phyloP scores from a whole-genome alignment of 179 eudicot species.

The Corrigiola litoralis region DNA sequence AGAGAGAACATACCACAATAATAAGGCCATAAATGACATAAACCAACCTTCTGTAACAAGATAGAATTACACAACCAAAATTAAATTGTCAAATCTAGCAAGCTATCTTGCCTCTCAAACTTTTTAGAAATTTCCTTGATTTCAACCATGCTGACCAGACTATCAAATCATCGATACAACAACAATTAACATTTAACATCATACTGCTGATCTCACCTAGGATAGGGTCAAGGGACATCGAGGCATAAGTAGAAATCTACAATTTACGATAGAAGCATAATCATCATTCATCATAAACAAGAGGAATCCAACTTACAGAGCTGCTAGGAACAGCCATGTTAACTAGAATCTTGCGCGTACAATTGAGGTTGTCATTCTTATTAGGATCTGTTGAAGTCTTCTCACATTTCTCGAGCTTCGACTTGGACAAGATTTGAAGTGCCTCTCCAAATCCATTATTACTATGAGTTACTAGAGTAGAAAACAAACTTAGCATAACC shows the following conservation, averaged over 20 bases:
- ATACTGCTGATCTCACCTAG: too few relatives aligned
- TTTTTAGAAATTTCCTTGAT: too few relatives aligned
- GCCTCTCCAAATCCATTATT: conserved; percentile 21
- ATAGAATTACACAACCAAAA: too few relatives aligned
- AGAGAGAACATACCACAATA: too few relatives aligned
- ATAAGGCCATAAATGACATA: too few relatives aligned
- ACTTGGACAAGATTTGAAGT: conserved; percentile 73
- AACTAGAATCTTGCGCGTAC: conserved; percentile 74
- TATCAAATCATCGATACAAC: not conserved
- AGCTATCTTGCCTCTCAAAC: not conserved
- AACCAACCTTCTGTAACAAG: too few relatives aligned
- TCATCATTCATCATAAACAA: not conserved
- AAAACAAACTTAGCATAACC: not conserved
- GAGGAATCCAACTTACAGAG: conserved; percentile 38
- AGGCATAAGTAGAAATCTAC: too few relatives aligned
- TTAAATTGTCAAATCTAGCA: too few relatives aligned
- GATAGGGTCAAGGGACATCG: too few relatives aligned
- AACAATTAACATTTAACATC: too few relatives aligned
- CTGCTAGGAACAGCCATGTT: conserved; percentile 85
- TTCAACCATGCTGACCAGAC: too few relatives aligned
- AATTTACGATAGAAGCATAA: not conserved
- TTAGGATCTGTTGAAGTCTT: conserved; percentile 28
- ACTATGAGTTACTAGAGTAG: not conserved
- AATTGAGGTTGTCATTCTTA: conserved; percentile 40
- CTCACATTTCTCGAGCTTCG: conserved; percentile 86